Evolutionary conservation across 495 filamentous ascomycete species (phyloP), one percentile per base, ranked within the genome.

Genomic region (Neurospora sp.): DNA sequence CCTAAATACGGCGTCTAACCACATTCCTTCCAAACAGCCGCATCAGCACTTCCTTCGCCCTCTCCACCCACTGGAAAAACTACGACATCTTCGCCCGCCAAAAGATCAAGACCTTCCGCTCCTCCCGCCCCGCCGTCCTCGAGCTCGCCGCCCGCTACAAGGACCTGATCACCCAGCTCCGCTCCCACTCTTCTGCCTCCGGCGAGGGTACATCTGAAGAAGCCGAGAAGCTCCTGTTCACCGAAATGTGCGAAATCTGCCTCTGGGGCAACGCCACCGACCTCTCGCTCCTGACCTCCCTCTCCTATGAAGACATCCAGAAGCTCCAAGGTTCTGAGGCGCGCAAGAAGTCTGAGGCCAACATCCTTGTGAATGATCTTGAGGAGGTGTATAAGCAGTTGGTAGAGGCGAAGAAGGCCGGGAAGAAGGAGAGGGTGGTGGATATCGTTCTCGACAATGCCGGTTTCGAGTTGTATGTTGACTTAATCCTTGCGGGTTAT

Each of bases 261-360:
- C 87, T 98, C 22, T 98, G 96, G 96, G 96, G 96, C 9, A 98
- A 99, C 81, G 96, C 96, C 5, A 98, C 95, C 0, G 96, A 98
- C 76, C 86, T 98, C 20, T 97, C 93, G 0, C 91, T 98, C 48
- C 84, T 98, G 44, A 97, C 94, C 0, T 92, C 89, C 73, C 88
- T 98, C 70, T 92, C 93, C 2, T 98, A 97, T 81, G 94, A 96
- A 74, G 96, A 98, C 77, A 95, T 98, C 75, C 96, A 98, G 82
- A 95, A 96, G 78, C 87, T 99, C 16, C 96, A 99, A 80, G 95
- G 94, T 1, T 90, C 92, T 0, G 85, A 94, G 74, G 94, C 94
- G 6, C 88, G 95, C 59, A 95, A 95, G 78, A 87, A 85, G 0
- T 89, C 92, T 3, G 93, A 97, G 83, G 88, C 91, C 79, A 97